phyloP scores from a whole-genome alignment of 192 early-diverging fungal species.

The Dissophora globulifera region DNA sequence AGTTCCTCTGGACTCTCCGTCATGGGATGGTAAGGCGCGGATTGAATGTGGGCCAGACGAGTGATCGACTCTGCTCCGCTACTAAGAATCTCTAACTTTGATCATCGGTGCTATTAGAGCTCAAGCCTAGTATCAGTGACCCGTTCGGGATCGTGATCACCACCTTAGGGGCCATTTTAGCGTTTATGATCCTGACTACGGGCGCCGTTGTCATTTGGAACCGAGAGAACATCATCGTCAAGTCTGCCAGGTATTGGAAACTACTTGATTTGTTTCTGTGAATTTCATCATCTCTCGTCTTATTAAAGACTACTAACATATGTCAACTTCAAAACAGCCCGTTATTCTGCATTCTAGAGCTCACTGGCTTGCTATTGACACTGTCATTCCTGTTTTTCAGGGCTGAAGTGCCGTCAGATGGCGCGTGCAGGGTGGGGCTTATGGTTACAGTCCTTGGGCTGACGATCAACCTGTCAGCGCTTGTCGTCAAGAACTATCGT shows the following conservation, averaged over 20 bases:
- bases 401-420: slow-evolving; percentile 4
- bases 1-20: slow-evolving; percentile 11
- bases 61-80: too few species aligned
- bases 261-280: too few species aligned
- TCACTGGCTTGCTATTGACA: slow-evolving; percentile 19
- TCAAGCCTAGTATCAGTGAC: background rate
- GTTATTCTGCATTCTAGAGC: slow-evolving; percentile 21
- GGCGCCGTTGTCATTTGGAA: slow-evolving; percentile 13
- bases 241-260: slow-evolving; percentile 51
- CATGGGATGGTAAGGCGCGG: slow-evolving; percentile 9
- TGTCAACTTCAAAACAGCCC: background rate
- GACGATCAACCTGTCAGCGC: slow-evolving; percentile 42
- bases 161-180: slow-evolving; percentile 6
- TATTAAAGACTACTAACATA: too few species aligned
- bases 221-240: slow-evolving; percentile 34
- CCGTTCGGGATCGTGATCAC: slow-evolving; percentile 14
- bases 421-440: slow-evolving; percentile 17
- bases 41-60: too few species aligned
- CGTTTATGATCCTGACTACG: slow-evolving; percentile 6
- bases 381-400: slow-evolving; percentile 18
- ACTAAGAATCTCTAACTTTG: too few species aligned
- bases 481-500: slow-evolving; percentile 61
- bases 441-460: slow-evolving; percentile 14
- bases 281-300: background rate
- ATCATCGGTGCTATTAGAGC: too few species aligned